These are phyloP conservation scores for Exophiala alcalophila DNA, from an alignment of 2,329 filamentous ascomycete genomes.

Conservation along the genomic window DNA sequence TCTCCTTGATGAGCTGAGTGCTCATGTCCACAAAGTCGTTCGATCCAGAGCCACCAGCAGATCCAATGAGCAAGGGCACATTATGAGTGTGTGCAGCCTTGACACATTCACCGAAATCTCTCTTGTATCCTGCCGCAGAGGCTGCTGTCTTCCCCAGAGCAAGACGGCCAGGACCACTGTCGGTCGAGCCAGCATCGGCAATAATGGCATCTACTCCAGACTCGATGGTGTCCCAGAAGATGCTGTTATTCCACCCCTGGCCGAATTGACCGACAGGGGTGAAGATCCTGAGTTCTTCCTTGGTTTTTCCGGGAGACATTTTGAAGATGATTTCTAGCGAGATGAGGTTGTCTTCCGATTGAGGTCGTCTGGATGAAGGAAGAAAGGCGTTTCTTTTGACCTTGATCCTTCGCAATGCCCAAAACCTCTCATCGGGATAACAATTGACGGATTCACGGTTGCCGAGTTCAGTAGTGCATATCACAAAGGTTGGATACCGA, in stretches of 20 bases:
- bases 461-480: too few relatives aligned
- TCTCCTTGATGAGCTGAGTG: constrained; percentile 39
- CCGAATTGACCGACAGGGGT: constrained; percentile 18
- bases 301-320: constrained; percentile 12
- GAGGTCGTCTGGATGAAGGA: too few relatives aligned
- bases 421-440: too few relatives aligned
- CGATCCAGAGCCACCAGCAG: constrained; percentile 48
- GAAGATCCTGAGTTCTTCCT: constrained; percentile 17
- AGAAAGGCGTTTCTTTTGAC: too few relatives aligned
- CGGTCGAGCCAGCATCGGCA: constrained; percentile 36
- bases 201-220: constrained; percentile 30
- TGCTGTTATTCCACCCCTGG: constrained; percentile 9
- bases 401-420: too few relatives aligned
- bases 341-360: too few relatives aligned
- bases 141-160: constrained; percentile 25
- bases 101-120: constrained; percentile 44
- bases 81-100: constrained; percentile 35
- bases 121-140: constrained; percentile 8
- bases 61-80: constrained; percentile 44
- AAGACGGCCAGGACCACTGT: constrained; percentile 34
- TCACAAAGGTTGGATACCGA: too few relatives aligned
- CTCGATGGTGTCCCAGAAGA: constrained; percentile 19
- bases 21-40: constrained; percentile 44
- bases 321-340: neutral
- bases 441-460: too few relatives aligned